Evolutionary conservation across 1,284 basidiomycete species (phyloP).

Genomic region (Tylopilus sp.): DNA sequence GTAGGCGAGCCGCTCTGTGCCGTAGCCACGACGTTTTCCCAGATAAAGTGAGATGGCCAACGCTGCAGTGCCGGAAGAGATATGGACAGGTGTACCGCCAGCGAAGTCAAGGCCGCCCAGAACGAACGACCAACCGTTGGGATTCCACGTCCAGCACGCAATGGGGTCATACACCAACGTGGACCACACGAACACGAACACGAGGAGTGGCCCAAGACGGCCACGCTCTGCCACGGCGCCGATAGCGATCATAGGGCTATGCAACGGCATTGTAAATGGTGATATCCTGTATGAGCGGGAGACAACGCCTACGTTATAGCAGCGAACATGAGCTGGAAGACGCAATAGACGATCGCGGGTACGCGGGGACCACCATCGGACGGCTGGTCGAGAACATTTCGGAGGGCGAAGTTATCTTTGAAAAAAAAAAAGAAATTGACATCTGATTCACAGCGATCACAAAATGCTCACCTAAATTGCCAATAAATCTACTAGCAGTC

Average conservation of each 20-base stretch:
- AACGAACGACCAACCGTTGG: conserved; percentile 77
- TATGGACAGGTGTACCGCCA: conserved; percentile 95
- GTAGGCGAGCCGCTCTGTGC: conserved; percentile 86
- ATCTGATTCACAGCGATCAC: not conserved
- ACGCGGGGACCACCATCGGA: conserved; percentile 70
- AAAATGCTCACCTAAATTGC: conserved; percentile 49
- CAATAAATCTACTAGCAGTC: conserved; percentile 55
- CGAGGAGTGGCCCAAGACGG: conserved; percentile 78
- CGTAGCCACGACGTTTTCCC: conserved; percentile 87
- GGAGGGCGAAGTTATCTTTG: conserved; percentile 79
- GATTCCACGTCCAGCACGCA: conserved; percentile 93
- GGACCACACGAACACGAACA: conserved; percentile 89
- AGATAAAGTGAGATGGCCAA: conserved; percentile 91
- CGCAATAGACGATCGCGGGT: conserved; percentile 80
- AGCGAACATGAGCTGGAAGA: conserved; percentile 90
- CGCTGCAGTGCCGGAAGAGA: conserved; percentile 86
- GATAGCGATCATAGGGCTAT: conserved; percentile 74
- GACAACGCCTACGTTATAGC: conserved; percentile 59
- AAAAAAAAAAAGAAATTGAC: conserved; percentile 10
- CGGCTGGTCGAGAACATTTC: conserved; percentile 70
- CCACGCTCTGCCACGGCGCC: conserved; percentile 92
- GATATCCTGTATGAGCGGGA: not conserved
- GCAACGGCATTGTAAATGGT: not conserved
- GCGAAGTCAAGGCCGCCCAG: conserved; percentile 88
- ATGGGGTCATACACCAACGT: conserved; percentile 93